These are phyloP conservation scores for Stachybotrys elegans DNA, from an alignment of 2,329 filamentous ascomycete species.

Conservation along the genomic window DNA sequence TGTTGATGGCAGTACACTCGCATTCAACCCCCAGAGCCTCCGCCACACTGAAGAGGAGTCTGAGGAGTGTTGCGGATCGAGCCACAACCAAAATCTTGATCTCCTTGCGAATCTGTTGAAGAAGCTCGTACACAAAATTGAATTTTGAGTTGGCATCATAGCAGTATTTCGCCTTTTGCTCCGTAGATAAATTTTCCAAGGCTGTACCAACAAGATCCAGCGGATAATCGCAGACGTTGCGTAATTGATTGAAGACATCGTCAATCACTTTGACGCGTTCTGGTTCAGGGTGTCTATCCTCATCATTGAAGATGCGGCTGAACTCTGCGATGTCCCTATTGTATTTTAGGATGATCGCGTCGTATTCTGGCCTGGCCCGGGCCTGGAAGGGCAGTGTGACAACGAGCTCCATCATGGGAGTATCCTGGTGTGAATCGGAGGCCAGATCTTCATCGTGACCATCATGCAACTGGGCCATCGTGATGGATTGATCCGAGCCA, in stretches of 20 bases:
- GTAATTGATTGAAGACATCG: conserved; percentile 43
- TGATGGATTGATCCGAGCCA: conserved; percentile 11
- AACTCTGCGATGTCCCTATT: conserved; percentile 41
- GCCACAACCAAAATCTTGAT: conserved; percentile 50
- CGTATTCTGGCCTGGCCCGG: conserved; percentile 46
- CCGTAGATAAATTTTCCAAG: background rate
- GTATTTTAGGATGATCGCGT: conserved; percentile 40
- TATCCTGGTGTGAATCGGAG: no score
- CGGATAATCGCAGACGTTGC: conserved; percentile 54
- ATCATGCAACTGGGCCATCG: conserved; percentile 18
- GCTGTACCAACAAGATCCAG: conserved; percentile 39
- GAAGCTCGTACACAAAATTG: conserved; percentile 52
- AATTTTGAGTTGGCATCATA: conserved; percentile 56
- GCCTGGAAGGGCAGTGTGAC: conserved; percentile 55
- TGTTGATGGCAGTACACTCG: conserved; percentile 24
- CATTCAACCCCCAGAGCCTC: conserved; percentile 32
- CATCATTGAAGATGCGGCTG: conserved; percentile 30
- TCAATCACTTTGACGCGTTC: conserved; percentile 42
- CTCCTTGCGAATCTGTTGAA: conserved; percentile 37
- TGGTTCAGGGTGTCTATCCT: conserved; percentile 26
- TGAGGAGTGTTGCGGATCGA: conserved; percentile 42
- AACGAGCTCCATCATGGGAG: no score
- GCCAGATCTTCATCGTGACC: conserved; percentile 17
- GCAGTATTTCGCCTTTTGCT: conserved; percentile 40
- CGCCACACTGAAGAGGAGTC: conserved; percentile 47